Base-by-base conservation (phyloP, 177 flowering plant genomes). In the Telopea speciosissima region DNA sequence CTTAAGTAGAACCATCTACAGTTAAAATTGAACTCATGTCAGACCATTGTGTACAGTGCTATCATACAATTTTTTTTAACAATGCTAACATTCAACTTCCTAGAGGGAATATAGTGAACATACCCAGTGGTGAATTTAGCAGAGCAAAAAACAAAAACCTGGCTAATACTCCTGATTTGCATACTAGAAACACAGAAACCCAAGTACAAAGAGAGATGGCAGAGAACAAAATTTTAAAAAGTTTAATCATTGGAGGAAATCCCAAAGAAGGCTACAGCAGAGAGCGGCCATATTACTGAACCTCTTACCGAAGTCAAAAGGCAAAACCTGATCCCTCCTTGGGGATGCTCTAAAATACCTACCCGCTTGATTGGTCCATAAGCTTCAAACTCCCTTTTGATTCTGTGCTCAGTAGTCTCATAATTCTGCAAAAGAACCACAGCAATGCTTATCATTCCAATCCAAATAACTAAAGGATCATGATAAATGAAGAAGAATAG, bases 311-410 rank as follows among this genome's bases (percentile, higher is more conserved):
- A 88, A 82, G 70, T 72, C 75, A 80, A 80, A 82, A 79, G 75
- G 78, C 74, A 79, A 81, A 82, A 83, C 82, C 84, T 66, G 80
- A 81, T 78, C 81, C 83, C 86, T 84, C 63, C 67, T 56, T 25
- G 72, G 85, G 88, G 75, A 76, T 82, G 82, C 83, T 77, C 76
- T 74, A 77, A 76, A 80, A 82, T 87, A 96, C 99, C 91, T 96
- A 96, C 99, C 97, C 92, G 88, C 77, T 96, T 96, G 79, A 96
- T 90, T 75, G 99, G 97, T 42, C 99, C 99, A 90, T 91, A 93
- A 63, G 92, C 86, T 80, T 96, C 99, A 86, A 96, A 93, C 90
- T 96, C 99, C 88, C 98, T 89, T 90, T 96, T 93, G 75, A 96
- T 75, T 85, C 87, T 89, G 83, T 91, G 88, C 81, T 96, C 99